Evolutionary conservation across 208 protist genomes (phyloP).

Genomic region (Crithidia brevicula): DNA sequence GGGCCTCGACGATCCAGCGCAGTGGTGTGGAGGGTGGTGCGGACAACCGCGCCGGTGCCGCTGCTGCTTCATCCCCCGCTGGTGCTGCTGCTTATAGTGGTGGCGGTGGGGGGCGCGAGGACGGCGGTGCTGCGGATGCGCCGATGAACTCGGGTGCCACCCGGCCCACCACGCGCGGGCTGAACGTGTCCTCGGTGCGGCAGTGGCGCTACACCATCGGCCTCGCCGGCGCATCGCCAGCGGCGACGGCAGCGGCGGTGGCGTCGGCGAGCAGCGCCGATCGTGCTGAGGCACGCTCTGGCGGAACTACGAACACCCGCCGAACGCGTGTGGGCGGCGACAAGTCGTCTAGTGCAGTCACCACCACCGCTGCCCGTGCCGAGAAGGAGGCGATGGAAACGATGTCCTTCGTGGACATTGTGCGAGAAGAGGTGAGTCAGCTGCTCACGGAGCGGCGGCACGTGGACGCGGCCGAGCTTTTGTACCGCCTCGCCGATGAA

Average conservation of each 20-base stretch:
- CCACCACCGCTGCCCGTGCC: constrained; percentile 9
- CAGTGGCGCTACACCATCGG: constrained; percentile 65
- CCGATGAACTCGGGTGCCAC: constrained; percentile 22
- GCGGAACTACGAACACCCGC: background rate
- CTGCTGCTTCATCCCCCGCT: background rate
- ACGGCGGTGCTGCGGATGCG: background rate
- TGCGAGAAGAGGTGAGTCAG: constrained; percentile 71
- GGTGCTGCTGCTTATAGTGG: background rate
- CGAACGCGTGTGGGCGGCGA: background rate
- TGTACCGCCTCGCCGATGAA: constrained; percentile 60
- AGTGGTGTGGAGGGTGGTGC: constrained; percentile 6
- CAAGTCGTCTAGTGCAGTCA: background rate
- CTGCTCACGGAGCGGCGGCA: constrained; percentile 72
- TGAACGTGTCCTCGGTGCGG: constrained; percentile 65
- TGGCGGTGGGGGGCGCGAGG: background rate
- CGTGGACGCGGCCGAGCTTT: constrained; percentile 68
- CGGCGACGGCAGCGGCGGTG: constrained; percentile 10
- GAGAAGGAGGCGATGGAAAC: constrained; percentile 44
- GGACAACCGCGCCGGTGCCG: background rate
- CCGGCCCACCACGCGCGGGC: constrained; percentile 60
- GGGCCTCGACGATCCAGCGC: constrained; percentile 16
- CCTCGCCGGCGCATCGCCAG: constrained; percentile 12
- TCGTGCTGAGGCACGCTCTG: constrained; percentile 4
- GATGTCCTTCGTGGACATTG: constrained; percentile 63
- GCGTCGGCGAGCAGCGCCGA: constrained; percentile 14